Evolutionary conservation across 257 asterid genomes (phyloP), one percentile per base, ranked within the genome.

Genomic region (Coffea eugenioides): DNA sequence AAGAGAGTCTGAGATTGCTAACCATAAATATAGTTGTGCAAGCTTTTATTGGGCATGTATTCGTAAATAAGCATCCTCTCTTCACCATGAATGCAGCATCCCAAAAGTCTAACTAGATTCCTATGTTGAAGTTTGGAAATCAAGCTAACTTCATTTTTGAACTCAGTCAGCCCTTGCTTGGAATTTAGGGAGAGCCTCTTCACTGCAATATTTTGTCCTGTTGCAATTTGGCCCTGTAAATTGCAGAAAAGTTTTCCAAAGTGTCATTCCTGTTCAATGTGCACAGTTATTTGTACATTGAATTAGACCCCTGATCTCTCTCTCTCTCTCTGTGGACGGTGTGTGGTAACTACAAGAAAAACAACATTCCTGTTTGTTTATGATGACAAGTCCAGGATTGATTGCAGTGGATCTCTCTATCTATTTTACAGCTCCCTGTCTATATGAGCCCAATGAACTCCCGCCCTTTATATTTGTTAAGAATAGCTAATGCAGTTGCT

Each of bases 101-200:
- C 88, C n/a, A 85, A 68, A 54, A 88, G 89, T 77, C 75, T 82
- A 49, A 88, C 88, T 0, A 86, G 84, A 82, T 86, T 88, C 1
- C 84, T 73, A 67, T 88, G 89, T 52, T 85, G 86, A 83, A 88
- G 89, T 57, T 83, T 82, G 7, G 88, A 79, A 4, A 85, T 80
- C 13, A 77, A 80, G 67, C 74, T 79, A 1, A 85, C 80, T 75
- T 88, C 89, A 56, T 85, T 88, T 75, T 67, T 83, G 57, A 88
- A 88, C 71, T 88, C 89, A 11, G 41, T 43, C 1, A 82, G 78
- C 46, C 91, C 89, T 84, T 88, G 84, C 65, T 31, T 25, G 6
- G 91, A 82, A 80, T 78, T 57, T 27, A 80, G 21, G 1, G 88
- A 84, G 2, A 85, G 70, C 39, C 82, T 36, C 43, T 85, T 87